Base-by-base conservation (phyloP, 805 yeast genomes). In the Candida vartiovaarae region DNA sequence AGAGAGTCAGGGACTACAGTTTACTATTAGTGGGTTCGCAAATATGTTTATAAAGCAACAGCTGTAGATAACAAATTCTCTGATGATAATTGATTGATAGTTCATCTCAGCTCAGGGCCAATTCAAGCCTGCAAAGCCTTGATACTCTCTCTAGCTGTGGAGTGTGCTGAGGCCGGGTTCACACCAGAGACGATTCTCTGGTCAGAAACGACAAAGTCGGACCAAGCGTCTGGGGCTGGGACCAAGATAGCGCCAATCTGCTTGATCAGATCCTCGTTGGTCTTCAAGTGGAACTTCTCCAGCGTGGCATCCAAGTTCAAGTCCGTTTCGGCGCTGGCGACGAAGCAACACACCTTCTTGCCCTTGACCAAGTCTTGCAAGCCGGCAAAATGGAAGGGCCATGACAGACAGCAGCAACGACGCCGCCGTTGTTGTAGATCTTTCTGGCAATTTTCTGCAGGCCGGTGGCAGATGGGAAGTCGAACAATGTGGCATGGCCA, bases 381-480 rank as follows among this genome's bases (percentile, higher is more conserved):
- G 36, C 67, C 66, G n/a, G 68, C 74, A 47, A 80, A 48, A 80
- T 68, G 24, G 71, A 69, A n/a, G 83, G 82, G 6, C 84, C 87
- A 51, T 80, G 85, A 60, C 87, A 80, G 7, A 80, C 85, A 11
- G 85, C 83, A 36, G 78, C 61, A 25, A 80, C 71, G 34, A 78
- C 71, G 39, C 84, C 84, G 34, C 74, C 76, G 23, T 70, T 60
- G 30, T 61, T 63, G 56, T 72, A 76, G 40, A 79, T 70, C 24
- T 64, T 61, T 28, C 65, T 60, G 23, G 78, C 81, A 36, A 75
- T 45, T 25, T 56, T 48, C 43, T 72, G 77, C 42, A 80, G 61
- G 15, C 56, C 67, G 5, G 56, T 60, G 11, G 82, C 82, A 3
- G 57, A 64, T 37, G 81, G 81, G 61, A 68, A 78, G 58, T 80